Evolutionary conservation across 23 red algal genomes (phyloP), one percentile per base, ranked within the genome.

Genomic region (Gracilaria domingensis): DNA sequence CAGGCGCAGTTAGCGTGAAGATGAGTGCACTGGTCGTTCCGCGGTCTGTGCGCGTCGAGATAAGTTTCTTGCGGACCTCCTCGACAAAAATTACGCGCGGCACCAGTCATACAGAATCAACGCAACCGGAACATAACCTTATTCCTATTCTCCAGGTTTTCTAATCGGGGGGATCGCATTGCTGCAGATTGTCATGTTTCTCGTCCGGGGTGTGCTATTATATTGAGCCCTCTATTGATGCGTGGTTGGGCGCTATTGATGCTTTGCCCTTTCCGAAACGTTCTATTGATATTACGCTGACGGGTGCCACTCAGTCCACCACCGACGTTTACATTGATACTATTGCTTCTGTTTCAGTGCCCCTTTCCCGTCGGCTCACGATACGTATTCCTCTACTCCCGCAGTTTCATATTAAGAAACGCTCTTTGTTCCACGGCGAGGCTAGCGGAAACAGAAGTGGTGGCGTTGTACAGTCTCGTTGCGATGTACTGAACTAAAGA

Each of bases 41-140:
- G 67, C 26, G 94, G 94, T 11, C 91, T 98, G 20, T 80, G 79
- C 3, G 61, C 55, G 39, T 36, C 81, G 96, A 98, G 60, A 88
- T 98, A 58, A 95, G 91, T 44, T 87, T 98, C 45, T 81, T 98
- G 17, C 87, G 96, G 26, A n/a, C n/a, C 91, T 98, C 6, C 70
- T 98, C 16, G 96, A 98, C 90, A n/a, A 87, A 92, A 70, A 61
- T 98, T 44, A 98, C 96, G 2, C 85, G 81, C 74, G 96, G 91
- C n/a, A 88, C 87, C 38, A n/a, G 33, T 66, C 24, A 80, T 98
- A 54, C 48, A 95, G 38, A n/a, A 89, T 98, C 48, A 92, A 98
- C 75, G 90, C 86, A 36, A 92, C 91, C 12, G 88, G 93, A 44
- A 91, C 88, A 48, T 53, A n/a, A n/a, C n/a, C 74, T 49, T 66